Evolutionary conservation across 179 eudicot species (phyloP), one percentile per base, ranked within the genome.

Genomic region (Patellifolia procumbens): DNA sequence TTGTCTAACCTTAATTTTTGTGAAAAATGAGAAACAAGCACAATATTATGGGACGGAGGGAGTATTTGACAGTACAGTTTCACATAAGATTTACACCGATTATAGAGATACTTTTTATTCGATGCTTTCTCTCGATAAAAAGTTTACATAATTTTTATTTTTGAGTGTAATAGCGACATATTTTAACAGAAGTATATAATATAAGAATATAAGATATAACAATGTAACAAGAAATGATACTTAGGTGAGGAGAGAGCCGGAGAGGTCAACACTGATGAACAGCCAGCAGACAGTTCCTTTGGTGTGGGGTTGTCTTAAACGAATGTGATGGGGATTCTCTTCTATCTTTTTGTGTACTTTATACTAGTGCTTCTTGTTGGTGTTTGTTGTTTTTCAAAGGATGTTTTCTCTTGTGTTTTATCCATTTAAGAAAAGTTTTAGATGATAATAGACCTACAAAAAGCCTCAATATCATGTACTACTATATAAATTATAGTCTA

Each of bases 301-400:
- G 67, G 51, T 76, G 52, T 80, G 75, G 82, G 82, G 69, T 35
- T 67, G 68, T 66, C 20, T 56, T 32, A 31, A 65, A 79, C 45
- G 49, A 59, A 43, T 63, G 22, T 43, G 16, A 31, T 63, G 71
- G 53, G 53, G 74, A 79, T 74, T 74, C 82, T 74, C 34, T 67
- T 68, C 70, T 74, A 60, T 74, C 60, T 74, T 74, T 61, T 17
- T 19, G 48, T 56, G n/a, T 76, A 68, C 68, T 77, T 77, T 77
- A 56, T 28, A 2, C 12, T 59, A 31, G 26, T 53, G 37, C 43
- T 55, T 34, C 11, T 73, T 66, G 17, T 56, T 79, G 12, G 26
- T 7, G 37, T 45, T 72, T 32, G 37, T 65, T 53, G 45, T 29
- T 66, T 46, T 35, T 67, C 7, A n/a, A 4, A 67, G 5, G 12